phyloP scores from a whole-genome alignment of 2,329 filamentous ascomycete genomes.

The Cyphellophora attinorum region DNA sequence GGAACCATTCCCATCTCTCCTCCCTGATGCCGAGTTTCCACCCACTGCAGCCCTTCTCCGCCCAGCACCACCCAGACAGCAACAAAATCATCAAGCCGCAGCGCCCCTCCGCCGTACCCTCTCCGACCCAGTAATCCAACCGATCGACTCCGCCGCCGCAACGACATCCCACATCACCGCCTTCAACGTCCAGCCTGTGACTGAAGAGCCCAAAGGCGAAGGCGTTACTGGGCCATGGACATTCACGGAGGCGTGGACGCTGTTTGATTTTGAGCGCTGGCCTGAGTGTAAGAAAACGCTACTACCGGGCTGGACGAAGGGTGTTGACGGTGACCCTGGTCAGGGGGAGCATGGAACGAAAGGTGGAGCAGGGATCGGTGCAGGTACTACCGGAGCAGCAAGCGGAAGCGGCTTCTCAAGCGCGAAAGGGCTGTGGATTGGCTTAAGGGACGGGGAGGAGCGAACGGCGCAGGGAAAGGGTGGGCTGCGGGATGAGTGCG shows the following conservation, averaged over 20 bases:
- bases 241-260: constrained; percentile 14
- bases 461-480: not conserved
- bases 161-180: not conserved
- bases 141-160: not conserved
- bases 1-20: too few species aligned
- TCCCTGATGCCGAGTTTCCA: constrained; percentile 3
- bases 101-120: not conserved
- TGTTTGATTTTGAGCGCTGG: constrained; percentile 20
- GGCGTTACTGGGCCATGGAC: constrained; percentile 19
- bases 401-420: not conserved
- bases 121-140: not conserved
- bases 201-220: not conserved
- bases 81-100: constrained; percentile 5
- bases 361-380: too few species aligned
- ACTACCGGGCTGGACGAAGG: not conserved
- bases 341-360: too few species aligned
- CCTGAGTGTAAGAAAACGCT: constrained; percentile 8
- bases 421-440: not conserved
- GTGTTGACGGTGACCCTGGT: not conserved
- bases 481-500: not conserved
- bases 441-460: too few species aligned
- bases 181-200: not conserved
- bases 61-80: constrained; percentile 6
- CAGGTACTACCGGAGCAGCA: too few species aligned
- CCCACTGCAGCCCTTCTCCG: constrained; percentile 3